Conservation (phyloP, 1,284 basidiomycete genomes). For the Inonotus hispidus region DNA sequence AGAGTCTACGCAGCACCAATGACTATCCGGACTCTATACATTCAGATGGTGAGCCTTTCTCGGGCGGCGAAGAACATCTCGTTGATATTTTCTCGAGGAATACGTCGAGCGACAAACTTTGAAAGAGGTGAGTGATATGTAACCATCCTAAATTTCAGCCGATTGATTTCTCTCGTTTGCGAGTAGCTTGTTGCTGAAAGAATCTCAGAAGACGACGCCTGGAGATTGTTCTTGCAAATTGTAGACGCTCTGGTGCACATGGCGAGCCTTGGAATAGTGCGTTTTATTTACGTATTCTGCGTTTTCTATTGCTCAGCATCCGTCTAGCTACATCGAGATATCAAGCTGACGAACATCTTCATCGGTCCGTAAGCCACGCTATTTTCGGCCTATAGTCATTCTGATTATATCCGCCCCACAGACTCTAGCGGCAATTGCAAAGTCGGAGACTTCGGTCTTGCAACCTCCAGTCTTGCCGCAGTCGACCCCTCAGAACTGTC, state of each 20-base stretch:
- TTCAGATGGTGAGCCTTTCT: constrained; percentile 68
- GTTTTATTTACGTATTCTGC: constrained; percentile 22
- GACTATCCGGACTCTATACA: constrained; percentile 69
- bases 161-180: not conserved
- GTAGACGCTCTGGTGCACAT: constrained; percentile 93
- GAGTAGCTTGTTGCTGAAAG: constrained; percentile 77
- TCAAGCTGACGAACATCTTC: constrained; percentile 90
- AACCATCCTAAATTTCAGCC: not conserved
- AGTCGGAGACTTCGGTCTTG: constrained; percentile 94
- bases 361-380: constrained; percentile 48
- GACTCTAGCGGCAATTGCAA: constrained; percentile 88
- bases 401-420: constrained; percentile 27
- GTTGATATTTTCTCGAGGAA: constrained; percentile 44
- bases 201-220: constrained; percentile 78
- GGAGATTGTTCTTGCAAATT: constrained; percentile 88
- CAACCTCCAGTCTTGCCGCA: constrained; percentile 75
- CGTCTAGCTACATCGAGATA: constrained; percentile 77
- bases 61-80: not conserved
- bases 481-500: constrained; percentile 65
- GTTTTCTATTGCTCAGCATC: constrained; percentile 7
- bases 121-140: constrained; percentile 50
- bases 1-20: constrained; percentile 32
- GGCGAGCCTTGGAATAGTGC: constrained; percentile 77
- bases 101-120: constrained; percentile 85
- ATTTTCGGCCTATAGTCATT: not conserved